Evolutionary conservation across 169 alveolate genomes (phyloP).

Genomic region (Plasmodium reichenowi): DNA sequence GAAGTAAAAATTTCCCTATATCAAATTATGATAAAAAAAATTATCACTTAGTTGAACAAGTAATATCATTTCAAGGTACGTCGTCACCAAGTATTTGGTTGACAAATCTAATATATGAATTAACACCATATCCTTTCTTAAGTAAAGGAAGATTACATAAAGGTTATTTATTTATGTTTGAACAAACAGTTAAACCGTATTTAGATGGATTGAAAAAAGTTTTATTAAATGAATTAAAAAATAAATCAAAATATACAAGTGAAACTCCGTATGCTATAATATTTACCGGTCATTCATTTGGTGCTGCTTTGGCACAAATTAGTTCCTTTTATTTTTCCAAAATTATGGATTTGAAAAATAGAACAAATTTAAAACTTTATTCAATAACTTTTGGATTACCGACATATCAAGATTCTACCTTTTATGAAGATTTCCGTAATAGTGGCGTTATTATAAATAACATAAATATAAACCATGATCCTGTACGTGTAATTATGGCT

Average conservation of each 20-base stretch:
- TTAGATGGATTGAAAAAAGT: constrained; percentile 39
- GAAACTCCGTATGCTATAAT: constrained; percentile 61
- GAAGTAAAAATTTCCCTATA: constrained; percentile 66
- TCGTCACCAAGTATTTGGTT: constrained; percentile 55
- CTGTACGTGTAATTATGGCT: constrained; percentile 40
- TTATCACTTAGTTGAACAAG: constrained; percentile 35
- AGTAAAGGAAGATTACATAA: constrained; percentile 65
- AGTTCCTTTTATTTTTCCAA: constrained; percentile 63
- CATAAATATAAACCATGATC: constrained; percentile 51
- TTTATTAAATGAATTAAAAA: constrained; percentile 51
- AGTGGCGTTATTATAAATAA: constrained; percentile 59
- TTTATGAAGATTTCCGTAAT: constrained; percentile 37
- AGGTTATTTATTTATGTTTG: constrained; percentile 52
- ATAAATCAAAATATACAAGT: constrained; percentile 46
- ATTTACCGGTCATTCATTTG: constrained; percentile 73
- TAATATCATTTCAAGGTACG: constrained; percentile 71
- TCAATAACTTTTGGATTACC: constrained; percentile 57
- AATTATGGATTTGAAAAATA: constrained; percentile 33
- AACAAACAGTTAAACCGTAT: constrained; percentile 47
- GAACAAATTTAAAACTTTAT: constrained; percentile 17
- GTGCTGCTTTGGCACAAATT: constrained; percentile 69
- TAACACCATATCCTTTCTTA: constrained; percentile 54
- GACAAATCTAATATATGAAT: constrained; percentile 42
- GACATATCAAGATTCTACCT: constrained; percentile 36
- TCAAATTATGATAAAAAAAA: constrained; percentile 57